Percentiles rank a stretch among this genome's conserved stretches.
These are phyloP conservation scores for Hysterium pulicare DNA, from an alignment of 2,329 filamentous ascomycete genomes.

Conservation along the genomic window DNA sequence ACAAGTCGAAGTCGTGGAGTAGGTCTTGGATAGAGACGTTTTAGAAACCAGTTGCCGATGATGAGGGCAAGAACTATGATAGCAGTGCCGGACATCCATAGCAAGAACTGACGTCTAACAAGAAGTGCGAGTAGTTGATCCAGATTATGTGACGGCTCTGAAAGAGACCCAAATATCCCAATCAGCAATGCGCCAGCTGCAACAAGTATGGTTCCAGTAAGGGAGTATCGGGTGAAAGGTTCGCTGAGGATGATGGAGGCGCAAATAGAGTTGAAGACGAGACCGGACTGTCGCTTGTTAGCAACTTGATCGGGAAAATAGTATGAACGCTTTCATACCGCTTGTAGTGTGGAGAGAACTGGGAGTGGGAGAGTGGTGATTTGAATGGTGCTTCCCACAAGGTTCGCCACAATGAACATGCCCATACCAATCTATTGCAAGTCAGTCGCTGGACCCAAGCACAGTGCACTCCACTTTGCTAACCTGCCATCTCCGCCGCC, in stretches of 20 bases:
- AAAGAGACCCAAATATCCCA: constrained; percentile 88
- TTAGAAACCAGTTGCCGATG: constrained; percentile 40
- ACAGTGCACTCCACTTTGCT: constrained; percentile 6
- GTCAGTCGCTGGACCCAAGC: constrained; percentile 12
- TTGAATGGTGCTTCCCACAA: constrained; percentile 93
- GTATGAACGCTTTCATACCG: constrained; percentile 41
- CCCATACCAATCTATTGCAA: constrained; percentile 70
- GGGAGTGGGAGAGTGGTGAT: constrained; percentile 94
- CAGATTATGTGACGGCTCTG: constrained; percentile 85
- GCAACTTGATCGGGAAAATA: constrained; percentile 1
- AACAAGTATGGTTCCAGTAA: constrained; percentile 84
- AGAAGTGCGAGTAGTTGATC: constrained; percentile 76
- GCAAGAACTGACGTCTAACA: constrained; percentile 68
- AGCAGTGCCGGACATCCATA: constrained; percentile 83
- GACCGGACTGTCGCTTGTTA: constrained; percentile 59
- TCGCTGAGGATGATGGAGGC: constrained; percentile 89
- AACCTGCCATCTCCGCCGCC: constrained; percentile 85
- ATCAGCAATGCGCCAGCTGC: constrained; percentile 87
- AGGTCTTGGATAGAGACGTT: constrained; percentile 36
- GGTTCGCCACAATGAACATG: constrained; percentile 93
- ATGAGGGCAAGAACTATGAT: constrained; percentile 69
- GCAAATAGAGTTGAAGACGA: constrained; percentile 98
- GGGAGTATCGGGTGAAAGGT: constrained; percentile 90
- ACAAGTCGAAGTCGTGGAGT: constrained; percentile 69
- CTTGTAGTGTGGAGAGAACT: constrained; percentile 91